These are phyloP conservation scores for Geotrichum australiense DNA, from an alignment of 1,139 yeast genomes.

Conservation along the genomic window DNA sequence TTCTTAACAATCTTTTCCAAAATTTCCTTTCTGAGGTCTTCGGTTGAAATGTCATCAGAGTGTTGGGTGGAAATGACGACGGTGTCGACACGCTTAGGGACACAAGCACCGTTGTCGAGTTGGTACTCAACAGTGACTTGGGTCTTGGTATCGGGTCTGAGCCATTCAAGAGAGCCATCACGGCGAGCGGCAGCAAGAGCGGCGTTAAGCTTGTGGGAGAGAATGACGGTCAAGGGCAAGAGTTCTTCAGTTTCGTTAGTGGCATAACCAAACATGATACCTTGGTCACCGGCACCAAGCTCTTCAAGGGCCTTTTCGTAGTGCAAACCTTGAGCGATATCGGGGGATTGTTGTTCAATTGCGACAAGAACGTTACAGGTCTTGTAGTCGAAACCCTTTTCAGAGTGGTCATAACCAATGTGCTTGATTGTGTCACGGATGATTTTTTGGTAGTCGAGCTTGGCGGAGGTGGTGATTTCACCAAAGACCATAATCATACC, in stretches of 20 bases:
- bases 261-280: slow-evolving; percentile 99
- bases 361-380: slow-evolving; percentile 98
- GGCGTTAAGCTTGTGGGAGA: slow-evolving; percentile 93
- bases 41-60: slow-evolving; percentile 91
- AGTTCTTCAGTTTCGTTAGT: slow-evolving; percentile 98
- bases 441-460: slow-evolving; percentile 91
- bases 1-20: slow-evolving; percentile 75
- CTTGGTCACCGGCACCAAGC: slow-evolving; percentile 99
- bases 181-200: slow-evolving; percentile 98
- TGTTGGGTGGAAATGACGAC: slow-evolving; percentile 97
- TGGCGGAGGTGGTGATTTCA: slow-evolving; percentile 96
- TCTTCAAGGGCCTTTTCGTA: slow-evolving; percentile 95
- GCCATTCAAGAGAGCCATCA: slow-evolving; percentile 88
- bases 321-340: slow-evolving; percentile 98
- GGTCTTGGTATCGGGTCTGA: slow-evolving; percentile 99
- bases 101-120: slow-evolving; percentile 89
- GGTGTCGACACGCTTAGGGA: slow-evolving; percentile 95
- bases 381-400: slow-evolving; percentile 97
- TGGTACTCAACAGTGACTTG: slow-evolving; percentile 97
- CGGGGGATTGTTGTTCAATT: slow-evolving; percentile 98
- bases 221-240: slow-evolving; percentile 87
- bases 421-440: slow-evolving; percentile 97
- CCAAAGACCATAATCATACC: slow-evolving; percentile 99
- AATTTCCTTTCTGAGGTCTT: slow-evolving; percentile 75
- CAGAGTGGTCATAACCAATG: slow-evolving; percentile 95